These are phyloP conservation scores for Melocanna baccifera DNA, from an alignment of 176 grass and related monocot genomes.

Conservation along the genomic window DNA sequence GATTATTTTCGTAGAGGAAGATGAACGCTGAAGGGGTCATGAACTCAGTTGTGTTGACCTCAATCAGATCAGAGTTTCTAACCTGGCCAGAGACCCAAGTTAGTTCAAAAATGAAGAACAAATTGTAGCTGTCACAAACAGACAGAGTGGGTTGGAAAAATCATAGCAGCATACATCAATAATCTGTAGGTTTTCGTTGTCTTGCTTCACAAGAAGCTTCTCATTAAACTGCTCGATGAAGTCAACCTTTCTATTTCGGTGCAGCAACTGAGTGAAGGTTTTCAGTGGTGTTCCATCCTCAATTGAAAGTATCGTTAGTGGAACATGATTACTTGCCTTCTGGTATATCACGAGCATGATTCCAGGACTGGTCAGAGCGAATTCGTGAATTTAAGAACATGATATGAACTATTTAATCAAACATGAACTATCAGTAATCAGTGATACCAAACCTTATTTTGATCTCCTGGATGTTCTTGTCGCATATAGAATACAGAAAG, in stretches of 20 bases:
- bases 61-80: slow-evolving; percentile 52
- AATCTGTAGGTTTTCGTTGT: slow-evolving; percentile 78
- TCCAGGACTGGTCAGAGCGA: slow-evolving; percentile 49
- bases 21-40: slow-evolving; percentile 80
- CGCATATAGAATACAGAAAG: slow-evolving; percentile 65
- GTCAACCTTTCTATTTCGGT: slow-evolving; percentile 69
- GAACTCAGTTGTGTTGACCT: slow-evolving; percentile 66
- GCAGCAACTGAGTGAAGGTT: slow-evolving; percentile 59
- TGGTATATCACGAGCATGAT: slow-evolving; percentile 73
- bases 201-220: slow-evolving; percentile 72
- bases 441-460: slow-evolving; percentile 65
- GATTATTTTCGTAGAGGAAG: slow-evolving; percentile 69
- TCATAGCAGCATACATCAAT: slow-evolving; percentile 45
- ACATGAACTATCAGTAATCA: slow-evolving; percentile 2
- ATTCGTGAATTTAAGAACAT: slow-evolving; percentile 9
- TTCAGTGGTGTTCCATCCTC: slow-evolving; percentile 66
- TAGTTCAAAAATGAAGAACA: slow-evolving; percentile 2
- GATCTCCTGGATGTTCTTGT: slow-evolving; percentile 67
- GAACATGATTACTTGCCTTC: slow-evolving; percentile 47
- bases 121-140: background rate
- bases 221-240: slow-evolving; percentile 84
- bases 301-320: slow-evolving; percentile 58
- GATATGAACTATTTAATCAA: slow-evolving; percentile 22
- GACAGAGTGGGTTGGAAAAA: background rate
- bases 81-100: slow-evolving; percentile 48